Evolutionary conservation across 2,329 filamentous ascomycete species (phyloP).

Genomic region (Fusarium dimerum): DNA sequence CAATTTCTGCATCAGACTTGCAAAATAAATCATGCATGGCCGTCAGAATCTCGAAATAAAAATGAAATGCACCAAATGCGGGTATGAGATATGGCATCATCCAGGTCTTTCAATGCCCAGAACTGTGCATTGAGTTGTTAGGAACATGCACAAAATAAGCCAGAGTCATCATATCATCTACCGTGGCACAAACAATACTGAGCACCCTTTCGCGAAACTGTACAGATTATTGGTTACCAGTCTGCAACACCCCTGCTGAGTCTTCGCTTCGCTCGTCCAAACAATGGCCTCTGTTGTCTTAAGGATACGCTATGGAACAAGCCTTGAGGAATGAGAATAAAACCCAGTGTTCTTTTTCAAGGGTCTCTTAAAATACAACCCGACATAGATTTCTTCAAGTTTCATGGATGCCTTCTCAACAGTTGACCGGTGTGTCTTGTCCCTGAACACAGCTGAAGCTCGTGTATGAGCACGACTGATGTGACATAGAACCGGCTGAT

Average conservation of each 20-base stretch:
- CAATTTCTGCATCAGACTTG: no score
- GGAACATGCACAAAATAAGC: slow-evolving; percentile 1
- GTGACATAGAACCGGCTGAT: slow-evolving; percentile 4
- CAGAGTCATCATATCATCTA: background rate
- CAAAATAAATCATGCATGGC: no score
- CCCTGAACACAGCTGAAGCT: no score
- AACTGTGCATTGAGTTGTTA: slow-evolving; percentile 1
- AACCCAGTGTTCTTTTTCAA: slow-evolving; percentile 3
- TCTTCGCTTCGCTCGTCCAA: slow-evolving; percentile 28
- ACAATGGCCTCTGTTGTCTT: slow-evolving; percentile 15
- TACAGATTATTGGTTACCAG: slow-evolving; percentile 20
- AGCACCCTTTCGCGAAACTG: slow-evolving; percentile 19
- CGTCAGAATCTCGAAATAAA: no score
- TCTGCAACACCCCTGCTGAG: slow-evolving; percentile 14
- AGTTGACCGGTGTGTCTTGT: no score
- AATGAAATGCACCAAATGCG: no score
- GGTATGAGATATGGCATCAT: no score
- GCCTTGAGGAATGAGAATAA: slow-evolving; percentile 8
- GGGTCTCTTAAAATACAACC: background rate
- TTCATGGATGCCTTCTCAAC: no score
- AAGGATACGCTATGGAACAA: slow-evolving; percentile 1
- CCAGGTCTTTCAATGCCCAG: no score
- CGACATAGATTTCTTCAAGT: no score
- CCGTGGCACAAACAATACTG: slow-evolving; percentile 5
- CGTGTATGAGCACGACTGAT: background rate